Evolutionary conservation across 2,329 filamentous ascomycete genomes (phyloP).

Genomic region (Fusarium metavorans): DNA sequence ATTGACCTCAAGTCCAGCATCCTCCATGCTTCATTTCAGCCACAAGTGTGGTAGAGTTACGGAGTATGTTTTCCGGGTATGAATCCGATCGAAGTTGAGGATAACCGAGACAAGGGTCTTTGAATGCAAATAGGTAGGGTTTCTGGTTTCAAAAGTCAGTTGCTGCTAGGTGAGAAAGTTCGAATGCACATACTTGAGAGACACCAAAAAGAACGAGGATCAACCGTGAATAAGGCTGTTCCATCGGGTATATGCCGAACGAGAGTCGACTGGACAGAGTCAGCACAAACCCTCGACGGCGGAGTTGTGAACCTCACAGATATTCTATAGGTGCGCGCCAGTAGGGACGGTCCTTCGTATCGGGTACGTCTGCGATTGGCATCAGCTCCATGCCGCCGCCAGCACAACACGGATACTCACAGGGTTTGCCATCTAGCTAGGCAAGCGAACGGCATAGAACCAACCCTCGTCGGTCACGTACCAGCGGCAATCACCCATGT

Average conservation of each 20-base stretch:
- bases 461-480: constrained; percentile 67
- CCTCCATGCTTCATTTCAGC: neutral
- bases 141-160: neutral
- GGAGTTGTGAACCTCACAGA: neutral
- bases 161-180: neutral
- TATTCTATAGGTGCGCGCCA: neutral
- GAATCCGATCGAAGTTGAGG: neutral
- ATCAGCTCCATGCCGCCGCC: constrained; percentile 11
- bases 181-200: constrained; percentile 11
- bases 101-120: neutral
- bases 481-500: constrained; percentile 68
- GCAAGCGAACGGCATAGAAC: constrained; percentile 71
- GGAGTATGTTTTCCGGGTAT: neutral
- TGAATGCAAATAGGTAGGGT: neutral
- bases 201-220: neutral
- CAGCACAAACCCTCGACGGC: neutral
- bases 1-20: neutral
- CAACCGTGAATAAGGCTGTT: neutral
- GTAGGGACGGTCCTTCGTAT: constrained; percentile 1
- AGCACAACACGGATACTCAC: constrained; percentile 13
- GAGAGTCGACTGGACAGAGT: constrained; percentile 12
- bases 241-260: neutral
- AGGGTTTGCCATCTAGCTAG: constrained; percentile 45
- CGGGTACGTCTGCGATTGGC: constrained; percentile 10
- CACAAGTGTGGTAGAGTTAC: neutral